A percentile compares a stretch with the other conserved stretches of the same genome.
Conservation (phyloP, 2,329 filamentous ascomycete species). For the Lachnellula willkommii region DNA sequence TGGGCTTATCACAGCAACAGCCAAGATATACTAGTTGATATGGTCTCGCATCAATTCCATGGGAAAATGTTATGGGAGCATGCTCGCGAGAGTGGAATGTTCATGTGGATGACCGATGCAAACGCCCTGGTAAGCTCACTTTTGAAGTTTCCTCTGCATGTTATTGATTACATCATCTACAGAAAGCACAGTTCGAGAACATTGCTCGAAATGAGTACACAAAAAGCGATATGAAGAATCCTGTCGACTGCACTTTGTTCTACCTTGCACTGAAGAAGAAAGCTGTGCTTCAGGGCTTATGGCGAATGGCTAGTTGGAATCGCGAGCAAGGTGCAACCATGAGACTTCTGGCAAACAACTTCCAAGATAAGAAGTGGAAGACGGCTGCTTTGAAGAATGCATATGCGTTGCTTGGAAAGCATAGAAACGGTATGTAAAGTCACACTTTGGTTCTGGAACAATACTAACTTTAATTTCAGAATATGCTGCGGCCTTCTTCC, state of each 20-base stretch:
- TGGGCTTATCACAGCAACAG: conserved; percentile 82
- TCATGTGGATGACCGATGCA: conserved; percentile 86
- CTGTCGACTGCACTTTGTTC: conserved; percentile 83
- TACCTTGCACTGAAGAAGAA: conserved; percentile 92
- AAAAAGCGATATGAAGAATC: conserved; percentile 79
- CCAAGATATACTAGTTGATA: conserved; percentile 83
- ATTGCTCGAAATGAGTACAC: conserved; percentile 92
- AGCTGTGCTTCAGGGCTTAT: conserved; percentile 79
- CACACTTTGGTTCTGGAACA: neutral
- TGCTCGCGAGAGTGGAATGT: conserved; percentile 80
- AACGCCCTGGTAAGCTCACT: conserved; percentile 61
- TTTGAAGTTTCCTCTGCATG: conserved; percentile 7
- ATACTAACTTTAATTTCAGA: conserved; percentile 42
- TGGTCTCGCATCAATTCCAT: conserved; percentile 74
- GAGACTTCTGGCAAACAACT: conserved; percentile 82
- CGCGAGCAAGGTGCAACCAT: conserved; percentile 77
- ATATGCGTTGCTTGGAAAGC: conserved; percentile 86
- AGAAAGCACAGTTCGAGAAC: conserved; percentile 78
- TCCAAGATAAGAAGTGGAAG: conserved; percentile 78
- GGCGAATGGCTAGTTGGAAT: conserved; percentile 91
- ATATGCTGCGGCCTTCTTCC: conserved; percentile 93
- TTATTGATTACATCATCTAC: conserved; percentile 10
- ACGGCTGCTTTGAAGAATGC: conserved; percentile 92
- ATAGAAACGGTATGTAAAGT: conserved; percentile 64
- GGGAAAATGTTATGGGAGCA: conserved; percentile 78